These are phyloP conservation scores for Rhodomyrtus psidioides DNA, from an alignment of 441 rosid species.

Conservation along the genomic window DNA sequence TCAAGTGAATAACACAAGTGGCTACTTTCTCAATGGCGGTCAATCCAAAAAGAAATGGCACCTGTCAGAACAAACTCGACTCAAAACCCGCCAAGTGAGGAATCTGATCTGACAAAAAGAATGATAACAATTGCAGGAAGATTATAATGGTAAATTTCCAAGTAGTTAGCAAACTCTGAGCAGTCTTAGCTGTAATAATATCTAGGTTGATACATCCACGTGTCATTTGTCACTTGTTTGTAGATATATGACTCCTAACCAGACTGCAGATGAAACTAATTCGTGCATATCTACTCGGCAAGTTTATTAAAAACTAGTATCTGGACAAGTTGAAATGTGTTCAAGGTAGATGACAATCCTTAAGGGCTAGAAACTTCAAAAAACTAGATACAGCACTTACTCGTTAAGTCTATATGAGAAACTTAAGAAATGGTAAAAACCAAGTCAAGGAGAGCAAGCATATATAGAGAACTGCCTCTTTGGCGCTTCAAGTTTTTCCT, in stretches of 20 bases:
- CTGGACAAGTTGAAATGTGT: not conserved
- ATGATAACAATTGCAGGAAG: not conserved
- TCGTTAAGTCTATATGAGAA: not conserved
- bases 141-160: not conserved
- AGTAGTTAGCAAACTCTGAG: not conserved
- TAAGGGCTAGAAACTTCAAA: not conserved
- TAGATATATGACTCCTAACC: not conserved
- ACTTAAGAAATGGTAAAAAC: not conserved
- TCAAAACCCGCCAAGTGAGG: constrained; percentile 5
- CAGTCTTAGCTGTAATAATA: not conserved
- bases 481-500: not conserved
- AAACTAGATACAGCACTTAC: not conserved
- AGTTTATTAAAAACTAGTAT: not conserved
- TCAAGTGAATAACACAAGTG: constrained; percentile 76
- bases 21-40: constrained; percentile 87
- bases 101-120: not conserved
- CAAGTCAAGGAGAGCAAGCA: not conserved
- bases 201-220: not conserved
- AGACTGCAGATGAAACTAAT: not conserved
- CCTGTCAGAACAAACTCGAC: constrained; percentile 31
- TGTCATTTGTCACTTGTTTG: not conserved
- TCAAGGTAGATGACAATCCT: not conserved
- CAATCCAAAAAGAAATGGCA: constrained; percentile 96
- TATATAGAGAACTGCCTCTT: not conserved
- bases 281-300: not conserved